Conservation (phyloP, 1,284 basidiomycete species). For the Tilletiaria anomala region DNA sequence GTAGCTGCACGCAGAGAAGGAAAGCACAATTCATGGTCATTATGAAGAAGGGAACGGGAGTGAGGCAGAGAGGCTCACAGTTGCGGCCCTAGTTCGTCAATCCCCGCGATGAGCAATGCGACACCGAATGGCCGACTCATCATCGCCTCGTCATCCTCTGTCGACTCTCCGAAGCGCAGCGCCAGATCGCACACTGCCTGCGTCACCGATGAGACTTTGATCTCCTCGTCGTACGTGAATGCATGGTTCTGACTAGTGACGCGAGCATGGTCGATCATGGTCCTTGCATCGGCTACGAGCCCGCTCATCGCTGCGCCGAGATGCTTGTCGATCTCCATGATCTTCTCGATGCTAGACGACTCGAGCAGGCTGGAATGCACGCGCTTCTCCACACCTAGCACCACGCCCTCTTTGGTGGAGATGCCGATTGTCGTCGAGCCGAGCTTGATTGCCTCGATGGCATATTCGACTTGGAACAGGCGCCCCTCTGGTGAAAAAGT, state of each 20-base stretch:
- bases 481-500: slow-evolving; percentile 97
- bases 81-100: slow-evolving; percentile 91
- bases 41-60: slow-evolving; percentile 2
- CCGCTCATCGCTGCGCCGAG: slow-evolving; percentile 98
- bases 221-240: slow-evolving; percentile 92
- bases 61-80: too few relatives aligned
- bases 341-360: slow-evolving; percentile 93
- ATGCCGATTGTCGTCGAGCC: slow-evolving; percentile 90
- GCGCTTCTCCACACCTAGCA: slow-evolving; percentile 95
- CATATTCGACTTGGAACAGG: slow-evolving; percentile 93
- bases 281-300: slow-evolving; percentile 90
- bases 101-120: slow-evolving; percentile 85
- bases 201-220: slow-evolving; percentile 68
- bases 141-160: slow-evolving; percentile 86
- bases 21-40: background rate
- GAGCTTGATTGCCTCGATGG: slow-evolving; percentile 51
- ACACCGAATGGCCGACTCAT: slow-evolving; percentile 99
- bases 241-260: slow-evolving; percentile 86
- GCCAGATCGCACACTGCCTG: slow-evolving; percentile 97
- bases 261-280: slow-evolving; percentile 99
- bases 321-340: slow-evolving; percentile 97
- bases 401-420: slow-evolving; percentile 59
- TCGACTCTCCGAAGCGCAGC: slow-evolving; percentile 92
- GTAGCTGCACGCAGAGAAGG: too few relatives aligned
- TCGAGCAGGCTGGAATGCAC: slow-evolving; percentile 93